Conservation (phyloP, 805 yeast species). For the Saturnispora serradocipensis region DNA sequence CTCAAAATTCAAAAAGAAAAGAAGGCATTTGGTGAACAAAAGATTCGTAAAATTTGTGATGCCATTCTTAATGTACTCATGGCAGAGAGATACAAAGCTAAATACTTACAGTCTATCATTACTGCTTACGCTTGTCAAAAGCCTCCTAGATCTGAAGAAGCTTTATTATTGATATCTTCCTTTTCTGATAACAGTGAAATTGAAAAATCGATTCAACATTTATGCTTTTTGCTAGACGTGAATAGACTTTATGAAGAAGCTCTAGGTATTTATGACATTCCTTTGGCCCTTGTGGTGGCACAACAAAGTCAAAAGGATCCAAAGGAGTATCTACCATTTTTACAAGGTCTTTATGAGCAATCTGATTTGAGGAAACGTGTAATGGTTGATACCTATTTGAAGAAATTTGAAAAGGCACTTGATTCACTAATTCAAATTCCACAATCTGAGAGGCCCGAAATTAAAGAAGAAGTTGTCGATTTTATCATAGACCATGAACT, state of each 20-base stretch:
- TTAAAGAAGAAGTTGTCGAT: slow-evolving; percentile 50
- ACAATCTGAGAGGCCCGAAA: slow-evolving; percentile 23
- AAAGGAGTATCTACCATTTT: slow-evolving; percentile 87
- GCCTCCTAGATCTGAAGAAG: slow-evolving; percentile 77
- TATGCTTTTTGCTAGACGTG: slow-evolving; percentile 87
- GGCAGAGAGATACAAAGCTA: slow-evolving; percentile 40
- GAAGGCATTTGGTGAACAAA: slow-evolving; percentile 24
- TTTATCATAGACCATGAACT: slow-evolving; percentile 64
- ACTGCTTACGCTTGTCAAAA: slow-evolving; percentile 89
- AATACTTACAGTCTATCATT: slow-evolving; percentile 65
- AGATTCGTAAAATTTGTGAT: slow-evolving; percentile 72
- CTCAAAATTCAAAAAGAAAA: slow-evolving; percentile 2
- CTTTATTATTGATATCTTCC: slow-evolving; percentile 53
- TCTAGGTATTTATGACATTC: slow-evolving; percentile 73
- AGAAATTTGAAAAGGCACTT: slow-evolving; percentile 60
- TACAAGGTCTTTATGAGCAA: slow-evolving; percentile 68
- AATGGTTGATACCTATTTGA: slow-evolving; percentile 70
- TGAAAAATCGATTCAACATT: slow-evolving; percentile 65
- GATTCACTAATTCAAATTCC: slow-evolving; percentile 48
- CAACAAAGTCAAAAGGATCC: slow-evolving; percentile 98
- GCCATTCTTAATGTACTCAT: slow-evolving; percentile 51
- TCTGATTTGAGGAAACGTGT: slow-evolving; percentile 59
- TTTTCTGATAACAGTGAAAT: slow-evolving; percentile 37
- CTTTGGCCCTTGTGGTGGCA: slow-evolving; percentile 73
- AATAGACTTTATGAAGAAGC: slow-evolving; percentile 73